Evolutionary conservation across 768 basidiomycete species (phyloP).

Genomic region (Hydnomerulius pinastri): DNA sequence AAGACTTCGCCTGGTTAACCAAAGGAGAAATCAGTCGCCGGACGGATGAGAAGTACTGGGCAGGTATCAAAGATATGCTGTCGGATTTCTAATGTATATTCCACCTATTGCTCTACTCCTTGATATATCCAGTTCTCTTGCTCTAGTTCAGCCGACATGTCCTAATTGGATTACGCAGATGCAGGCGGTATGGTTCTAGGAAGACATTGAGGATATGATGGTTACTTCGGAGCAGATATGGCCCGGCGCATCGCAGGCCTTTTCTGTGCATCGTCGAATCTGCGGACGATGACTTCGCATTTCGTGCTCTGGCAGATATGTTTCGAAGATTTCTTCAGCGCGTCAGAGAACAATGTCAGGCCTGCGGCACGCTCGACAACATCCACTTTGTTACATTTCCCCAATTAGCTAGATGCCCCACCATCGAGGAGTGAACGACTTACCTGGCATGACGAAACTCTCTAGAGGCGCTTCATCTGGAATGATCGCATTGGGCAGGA

Average conservation of each 20-base stretch:
- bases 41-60: slow-evolving; percentile 75
- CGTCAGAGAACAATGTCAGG: slow-evolving; percentile 82
- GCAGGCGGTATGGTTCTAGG: too few species aligned
- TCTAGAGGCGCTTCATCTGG: slow-evolving; percentile 80
- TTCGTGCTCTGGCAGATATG: slow-evolving; percentile 88
- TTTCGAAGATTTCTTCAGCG: slow-evolving; percentile 70
- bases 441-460: slow-evolving; percentile 82
- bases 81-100: slow-evolving; percentile 51
- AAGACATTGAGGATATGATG: too few species aligned
- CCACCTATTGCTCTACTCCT: neutral
- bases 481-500: slow-evolving; percentile 93
- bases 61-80: slow-evolving; percentile 75
- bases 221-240: slow-evolving; percentile 54
- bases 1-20: slow-evolving; percentile 92
- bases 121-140: neutral
- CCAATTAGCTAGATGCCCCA: too few species aligned
- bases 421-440: slow-evolving; percentile 18
- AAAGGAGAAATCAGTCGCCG: slow-evolving; percentile 82
- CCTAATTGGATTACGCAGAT: too few species aligned
- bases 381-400: slow-evolving; percentile 60
- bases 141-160: too few species aligned
- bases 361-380: slow-evolving; percentile 90
- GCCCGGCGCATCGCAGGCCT: slow-evolving; percentile 53
- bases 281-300: slow-evolving; percentile 84
- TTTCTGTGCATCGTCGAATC: slow-evolving; percentile 91